phyloP scores from a whole-genome alignment of 106 monocot species.

The Iris macrosiphon region DNA sequence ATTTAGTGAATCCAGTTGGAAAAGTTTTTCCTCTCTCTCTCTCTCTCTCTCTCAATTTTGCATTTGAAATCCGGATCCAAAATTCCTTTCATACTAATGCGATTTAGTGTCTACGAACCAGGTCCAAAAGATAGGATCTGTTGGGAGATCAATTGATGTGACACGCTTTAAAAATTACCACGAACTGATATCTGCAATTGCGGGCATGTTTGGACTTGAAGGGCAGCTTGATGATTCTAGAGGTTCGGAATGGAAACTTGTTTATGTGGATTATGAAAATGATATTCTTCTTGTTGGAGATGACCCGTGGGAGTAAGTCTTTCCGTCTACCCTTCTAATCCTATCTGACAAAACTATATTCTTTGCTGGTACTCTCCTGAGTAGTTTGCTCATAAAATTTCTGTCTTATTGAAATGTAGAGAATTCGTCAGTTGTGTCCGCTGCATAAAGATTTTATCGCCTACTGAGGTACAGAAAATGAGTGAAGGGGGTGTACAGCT shows the following conservation, averaged over 20 bases:
- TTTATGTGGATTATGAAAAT: constrained; percentile 1
- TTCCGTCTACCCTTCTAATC: constrained; percentile 8
- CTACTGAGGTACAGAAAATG: constrained; percentile 87
- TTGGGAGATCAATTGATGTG: not conserved
- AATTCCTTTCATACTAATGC: no score
- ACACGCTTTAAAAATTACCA: not conserved
- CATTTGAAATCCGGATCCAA: no score
- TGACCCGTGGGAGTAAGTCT: constrained; percentile 2
- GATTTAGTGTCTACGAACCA: not conserved
- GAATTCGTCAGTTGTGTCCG: constrained; percentile 81
- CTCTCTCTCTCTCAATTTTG: no score
- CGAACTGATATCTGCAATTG: not conserved
- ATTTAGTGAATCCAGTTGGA: no score
- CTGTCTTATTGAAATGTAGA: no score
- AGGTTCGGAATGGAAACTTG: not conserved
- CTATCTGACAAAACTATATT: no score
- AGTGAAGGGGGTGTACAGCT: constrained; percentile 53
- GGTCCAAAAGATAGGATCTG: not conserved
- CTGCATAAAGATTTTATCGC: constrained; percentile 87
- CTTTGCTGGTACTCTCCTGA: no score
- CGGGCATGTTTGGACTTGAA: not conserved
- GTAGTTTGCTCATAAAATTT: no score
- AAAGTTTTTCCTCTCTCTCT: no score
- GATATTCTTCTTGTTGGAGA: constrained; percentile 1
- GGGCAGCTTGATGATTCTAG: not conserved